Evolutionary conservation across 768 basidiomycete genomes (phyloP), one percentile per base, ranked within the genome.

Genomic region (Boletus edulis): DNA sequence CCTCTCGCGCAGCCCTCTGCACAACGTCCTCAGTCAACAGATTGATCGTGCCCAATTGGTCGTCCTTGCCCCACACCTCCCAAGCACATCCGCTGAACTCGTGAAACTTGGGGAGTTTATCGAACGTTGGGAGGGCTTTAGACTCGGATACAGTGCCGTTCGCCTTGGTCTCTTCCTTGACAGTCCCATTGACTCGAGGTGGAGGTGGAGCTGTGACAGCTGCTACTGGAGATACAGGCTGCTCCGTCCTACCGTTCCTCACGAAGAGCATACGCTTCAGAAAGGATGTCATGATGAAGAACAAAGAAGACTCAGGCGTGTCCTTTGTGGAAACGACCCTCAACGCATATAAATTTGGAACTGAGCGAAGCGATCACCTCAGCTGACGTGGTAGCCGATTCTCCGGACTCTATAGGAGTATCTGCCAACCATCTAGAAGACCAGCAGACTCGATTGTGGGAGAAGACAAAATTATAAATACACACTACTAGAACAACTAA

Each of bases 21-120:
- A 87, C 83, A n/a, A 85, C 78, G 12, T 80, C 78, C 20, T 80
- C 78, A 2, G 86, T 86, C 37, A 88, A 67, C 46, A 87, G 57
- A 62, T 87, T 87, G 38, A 87, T 73, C 6, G 85, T 87, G 2
- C 86, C 86, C 18, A 87, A 73, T 61, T 87, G 74, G 57, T 88
- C 86, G 18, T 81, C 78, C 37, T 76, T 68, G 24, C 85, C 85
- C 85, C 85, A 87, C 11, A 87, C 75, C 4, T 74, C 75, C 86
- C 86, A 88, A 3, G 86, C 86, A 52, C 86, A 87, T 11, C 86
- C 86, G 9, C 60, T 63, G 58, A 76, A 71, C 34, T 75, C 65
- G 49, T 75, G 67, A 57, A 76, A 77, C 32, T 55, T 49, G 66
- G 77, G 70, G 62, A 79, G 63, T 72, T 80, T 73, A 75, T 84